Percentiles rank a stretch among this genome's conserved stretches.
These are phyloP conservation scores for Fusarium floridanum DNA, from an alignment of 2,329 filamentous ascomycete species.

Conservation along the genomic window DNA sequence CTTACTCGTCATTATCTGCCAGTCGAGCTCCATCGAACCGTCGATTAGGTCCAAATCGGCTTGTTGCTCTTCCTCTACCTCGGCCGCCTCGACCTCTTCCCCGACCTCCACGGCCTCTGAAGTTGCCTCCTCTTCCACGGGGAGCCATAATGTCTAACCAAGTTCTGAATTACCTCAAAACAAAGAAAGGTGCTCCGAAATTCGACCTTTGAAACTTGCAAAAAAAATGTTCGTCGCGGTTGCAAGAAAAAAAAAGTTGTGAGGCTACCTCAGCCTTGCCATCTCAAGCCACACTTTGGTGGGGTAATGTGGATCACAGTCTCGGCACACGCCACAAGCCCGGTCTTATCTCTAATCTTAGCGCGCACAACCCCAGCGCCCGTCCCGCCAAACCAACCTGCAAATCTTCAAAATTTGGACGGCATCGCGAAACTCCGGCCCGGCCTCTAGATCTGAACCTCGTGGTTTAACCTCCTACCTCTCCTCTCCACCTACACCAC, in stretches of 20 bases:
- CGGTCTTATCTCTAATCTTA: conserved; percentile 59
- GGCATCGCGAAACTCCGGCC: conserved; percentile 49
- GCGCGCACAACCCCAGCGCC: conserved; percentile 65
- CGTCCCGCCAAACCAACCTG: conserved; percentile 54
- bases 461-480: conserved; percentile 41
- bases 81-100: conserved; percentile 48
- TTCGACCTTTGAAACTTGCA: background rate
- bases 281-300: conserved; percentile 51
- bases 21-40: conserved; percentile 53
- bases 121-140: conserved; percentile 52
- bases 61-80: conserved; percentile 51
- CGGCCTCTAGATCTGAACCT: conserved; percentile 29
- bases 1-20: conserved; percentile 55
- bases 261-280: conserved; percentile 54
- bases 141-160: conserved; percentile 50
- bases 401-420: conserved; percentile 59
- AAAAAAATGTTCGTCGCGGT: background rate
- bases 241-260: conserved; percentile 49
- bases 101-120: conserved; percentile 49
- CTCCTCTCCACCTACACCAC: conserved; percentile 32
- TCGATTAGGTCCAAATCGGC: conserved; percentile 54
- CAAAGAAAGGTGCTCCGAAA: background rate
- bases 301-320: conserved; percentile 44
- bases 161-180: background rate
- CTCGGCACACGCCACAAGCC: conserved; percentile 46